Percentiles rank a stretch among this genome's conserved stretches.
Evolutionary conservation across 2,329 filamentous ascomycete genomes (phyloP).

Genomic region (Orbilia ellipsospora): DNA sequence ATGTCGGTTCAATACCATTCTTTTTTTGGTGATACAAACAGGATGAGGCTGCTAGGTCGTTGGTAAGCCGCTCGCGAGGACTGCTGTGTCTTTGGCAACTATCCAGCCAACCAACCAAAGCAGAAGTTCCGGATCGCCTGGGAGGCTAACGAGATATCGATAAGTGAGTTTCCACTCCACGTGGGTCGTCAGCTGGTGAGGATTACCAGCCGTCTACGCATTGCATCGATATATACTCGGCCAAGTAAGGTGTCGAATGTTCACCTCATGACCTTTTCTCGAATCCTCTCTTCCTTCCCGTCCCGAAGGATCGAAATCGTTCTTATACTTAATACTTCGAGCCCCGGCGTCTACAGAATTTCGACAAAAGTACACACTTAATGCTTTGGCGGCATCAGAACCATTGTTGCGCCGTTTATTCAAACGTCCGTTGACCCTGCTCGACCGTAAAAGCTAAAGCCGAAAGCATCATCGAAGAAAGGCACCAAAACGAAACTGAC

Average conservation of each 20-base stretch:
- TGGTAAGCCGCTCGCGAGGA: too few species aligned
- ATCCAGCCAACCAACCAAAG: too few species aligned
- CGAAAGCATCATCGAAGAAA: too few species aligned
- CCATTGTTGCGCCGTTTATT: not conserved
- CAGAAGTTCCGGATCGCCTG: too few species aligned
- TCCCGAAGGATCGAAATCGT: not conserved
- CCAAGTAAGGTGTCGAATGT: not conserved
- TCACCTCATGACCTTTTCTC: not conserved
- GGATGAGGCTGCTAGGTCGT: too few species aligned
- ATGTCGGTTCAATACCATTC: too few species aligned
- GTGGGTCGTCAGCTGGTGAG: not conserved
- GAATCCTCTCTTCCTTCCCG: not conserved
- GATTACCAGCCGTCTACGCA: not conserved
- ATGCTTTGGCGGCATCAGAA: not conserved
- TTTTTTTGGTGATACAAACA: too few species aligned
- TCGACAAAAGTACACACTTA: not conserved
- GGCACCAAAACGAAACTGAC: too few species aligned
- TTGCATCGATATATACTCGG: not conserved
- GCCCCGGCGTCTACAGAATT: not conserved
- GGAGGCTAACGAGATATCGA: too few species aligned
- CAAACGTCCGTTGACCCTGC: not conserved
- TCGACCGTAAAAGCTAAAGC: not conserved
- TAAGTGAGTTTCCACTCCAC: not conserved
- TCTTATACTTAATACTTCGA: not conserved
- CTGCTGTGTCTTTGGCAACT: not conserved